These are phyloP conservation scores for Ophiosphaerella korrae DNA, from an alignment of 2,329 filamentous ascomycete genomes.

Conservation along the genomic window DNA sequence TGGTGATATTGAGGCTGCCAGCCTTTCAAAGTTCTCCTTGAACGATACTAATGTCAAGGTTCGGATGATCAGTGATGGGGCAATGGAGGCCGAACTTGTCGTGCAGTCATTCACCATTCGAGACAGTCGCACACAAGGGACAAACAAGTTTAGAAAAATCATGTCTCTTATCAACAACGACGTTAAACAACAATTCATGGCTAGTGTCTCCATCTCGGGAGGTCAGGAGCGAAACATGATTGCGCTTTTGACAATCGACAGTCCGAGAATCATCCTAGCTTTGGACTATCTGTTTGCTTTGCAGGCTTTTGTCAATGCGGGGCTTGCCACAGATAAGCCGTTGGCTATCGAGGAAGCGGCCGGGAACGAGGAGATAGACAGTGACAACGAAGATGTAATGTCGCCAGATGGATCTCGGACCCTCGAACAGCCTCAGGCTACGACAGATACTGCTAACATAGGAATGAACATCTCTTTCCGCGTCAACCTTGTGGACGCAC, in stretches of 20 bases:
- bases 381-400: constrained; percentile 38
- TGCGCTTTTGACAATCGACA: constrained; percentile 91
- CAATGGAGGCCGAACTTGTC: constrained; percentile 88
- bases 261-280: constrained; percentile 91
- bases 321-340: constrained; percentile 60
- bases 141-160: constrained; percentile 96
- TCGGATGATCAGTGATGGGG: constrained; percentile 88
- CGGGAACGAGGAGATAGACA: constrained; percentile 56
- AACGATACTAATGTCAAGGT: constrained; percentile 92
- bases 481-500: constrained; percentile 92
- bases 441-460: constrained; percentile 38
- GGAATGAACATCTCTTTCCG: constrained; percentile 83
- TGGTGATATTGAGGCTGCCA: constrained; percentile 76
- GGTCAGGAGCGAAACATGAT: constrained; percentile 82
- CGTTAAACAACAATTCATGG: constrained; percentile 95
- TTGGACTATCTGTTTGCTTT: constrained; percentile 94
- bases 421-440: constrained; percentile 19
- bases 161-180: constrained; percentile 97
- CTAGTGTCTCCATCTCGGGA: constrained; percentile 89
- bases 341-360: constrained; percentile 67
- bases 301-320: constrained; percentile 78
- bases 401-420: constrained; percentile 39
- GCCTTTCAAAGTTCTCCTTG: constrained; percentile 90
- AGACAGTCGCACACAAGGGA: constrained; percentile 85
- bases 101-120: constrained; percentile 94